Conservation (phyloP, 495 filamentous ascomycete genomes). For the Hamigera avellanea region DNA sequence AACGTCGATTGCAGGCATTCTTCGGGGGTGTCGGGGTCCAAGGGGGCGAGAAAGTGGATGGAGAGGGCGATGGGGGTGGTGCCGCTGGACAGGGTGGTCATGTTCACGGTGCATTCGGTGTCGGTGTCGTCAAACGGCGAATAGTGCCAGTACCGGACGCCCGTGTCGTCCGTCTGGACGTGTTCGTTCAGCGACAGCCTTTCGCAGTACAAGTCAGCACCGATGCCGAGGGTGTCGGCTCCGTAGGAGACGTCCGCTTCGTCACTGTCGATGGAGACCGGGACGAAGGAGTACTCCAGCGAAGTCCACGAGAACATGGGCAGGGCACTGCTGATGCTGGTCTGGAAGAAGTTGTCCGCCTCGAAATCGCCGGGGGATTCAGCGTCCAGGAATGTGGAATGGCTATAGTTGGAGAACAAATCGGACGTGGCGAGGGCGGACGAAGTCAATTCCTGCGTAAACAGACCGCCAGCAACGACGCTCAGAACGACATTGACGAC, state of each 20-base stretch:
- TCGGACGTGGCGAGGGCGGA: slow-evolving; percentile 16
- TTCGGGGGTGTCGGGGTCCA: slow-evolving; percentile 11
- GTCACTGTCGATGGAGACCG: slow-evolving; percentile 14
- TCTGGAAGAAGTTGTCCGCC: slow-evolving; percentile 30
- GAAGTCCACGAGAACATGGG: slow-evolving; percentile 27
- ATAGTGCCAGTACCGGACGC: slow-evolving; percentile 20
- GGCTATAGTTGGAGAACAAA: slow-evolving; percentile 23
- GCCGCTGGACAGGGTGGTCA: slow-evolving; percentile 13
- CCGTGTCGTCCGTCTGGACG: slow-evolving; percentile 7
- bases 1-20: slow-evolving; percentile 26
- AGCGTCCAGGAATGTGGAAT: slow-evolving; percentile 18
- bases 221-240: slow-evolving; percentile 23
- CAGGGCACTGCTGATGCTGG: slow-evolving; percentile 27
- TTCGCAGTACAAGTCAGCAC: slow-evolving; percentile 18
- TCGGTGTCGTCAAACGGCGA: slow-evolving; percentile 13
- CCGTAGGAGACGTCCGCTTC: slow-evolving; percentile 18
- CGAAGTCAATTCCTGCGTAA: slow-evolving; percentile 22
- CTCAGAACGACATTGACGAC: slow-evolving; percentile 24
- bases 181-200: slow-evolving; percentile 9
- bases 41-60: slow-evolving; percentile 27
- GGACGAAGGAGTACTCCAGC: slow-evolving; percentile 24
- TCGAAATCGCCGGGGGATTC: slow-evolving; percentile 30
- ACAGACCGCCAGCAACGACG: slow-evolving; percentile 26
- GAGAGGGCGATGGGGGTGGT: slow-evolving; percentile 20
- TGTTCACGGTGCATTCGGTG: slow-evolving; percentile 17